Evolutionary conservation across 1,284 basidiomycete species (phyloP).

Genomic region (Coniferiporia sulphurascens): DNA sequence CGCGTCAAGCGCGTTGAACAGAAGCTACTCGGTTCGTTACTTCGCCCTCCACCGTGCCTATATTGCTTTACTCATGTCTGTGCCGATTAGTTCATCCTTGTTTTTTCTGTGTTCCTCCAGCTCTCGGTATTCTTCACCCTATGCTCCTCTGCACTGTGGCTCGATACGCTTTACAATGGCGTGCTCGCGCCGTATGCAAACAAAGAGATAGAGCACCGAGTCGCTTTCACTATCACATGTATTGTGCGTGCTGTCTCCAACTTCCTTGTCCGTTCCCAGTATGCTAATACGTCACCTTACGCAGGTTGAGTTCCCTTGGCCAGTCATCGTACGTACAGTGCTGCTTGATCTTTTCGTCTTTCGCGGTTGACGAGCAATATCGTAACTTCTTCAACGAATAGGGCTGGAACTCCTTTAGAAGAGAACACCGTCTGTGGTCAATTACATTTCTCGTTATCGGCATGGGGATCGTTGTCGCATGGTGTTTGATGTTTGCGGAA

Average conservation of each 20-base stretch:
- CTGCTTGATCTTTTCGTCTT: neutral
- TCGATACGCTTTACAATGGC: conserved; percentile 22
- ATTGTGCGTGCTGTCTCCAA: conserved; percentile 13
- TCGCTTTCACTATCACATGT: conserved; percentile 19
- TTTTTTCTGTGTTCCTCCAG: conserved; percentile 24
- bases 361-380: neutral
- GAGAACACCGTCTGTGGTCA: conserved; percentile 21
- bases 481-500: conserved; percentile 23
- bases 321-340: conserved; percentile 11
- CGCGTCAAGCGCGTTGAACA: conserved; percentile 20
- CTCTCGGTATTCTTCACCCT: conserved; percentile 26
- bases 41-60: neutral
- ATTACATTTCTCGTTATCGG: conserved; percentile 20
- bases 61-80: neutral
- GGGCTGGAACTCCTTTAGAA: conserved; percentile 23
- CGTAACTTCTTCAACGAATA: neutral
- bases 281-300: neutral
- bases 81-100: conserved; percentile 20
- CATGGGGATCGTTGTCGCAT: conserved; percentile 14
- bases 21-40: conserved; percentile 12
- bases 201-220: conserved; percentile 15
- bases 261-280: neutral
- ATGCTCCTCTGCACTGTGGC: conserved; percentile 23
- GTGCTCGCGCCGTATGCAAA: conserved; percentile 14
- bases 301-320: conserved; percentile 19